Conservation (phyloP, 352 stramenopile genomes). For the Hyaloperonospora arabidopsidis region DNA sequence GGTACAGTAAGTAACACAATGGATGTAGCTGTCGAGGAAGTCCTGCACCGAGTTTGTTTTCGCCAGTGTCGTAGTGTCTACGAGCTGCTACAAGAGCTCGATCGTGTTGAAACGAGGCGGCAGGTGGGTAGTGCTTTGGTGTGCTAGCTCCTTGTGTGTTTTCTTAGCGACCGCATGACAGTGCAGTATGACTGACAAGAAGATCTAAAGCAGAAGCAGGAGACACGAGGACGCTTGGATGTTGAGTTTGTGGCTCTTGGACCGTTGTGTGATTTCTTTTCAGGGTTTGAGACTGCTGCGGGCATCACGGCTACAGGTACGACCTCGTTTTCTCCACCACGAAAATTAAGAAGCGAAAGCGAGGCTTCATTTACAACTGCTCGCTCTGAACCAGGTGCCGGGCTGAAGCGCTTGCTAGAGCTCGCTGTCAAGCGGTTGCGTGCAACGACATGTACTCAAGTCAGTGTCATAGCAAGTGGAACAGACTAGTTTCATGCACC, state of each 20-base stretch:
- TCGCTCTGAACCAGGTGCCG: slow-evolving; percentile 23
- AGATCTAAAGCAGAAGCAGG: slow-evolving; percentile 17
- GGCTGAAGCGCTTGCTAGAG: slow-evolving; percentile 44
- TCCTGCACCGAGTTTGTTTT: slow-evolving; percentile 30
- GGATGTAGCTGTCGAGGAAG: slow-evolving; percentile 14
- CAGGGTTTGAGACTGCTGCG: slow-evolving; percentile 27
- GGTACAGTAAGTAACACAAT: slow-evolving; percentile 9
- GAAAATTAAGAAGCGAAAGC: not conserved
- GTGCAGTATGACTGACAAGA: slow-evolving; percentile 6
- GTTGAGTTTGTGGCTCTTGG: slow-evolving; percentile 26
- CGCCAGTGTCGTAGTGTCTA: slow-evolving; percentile 30
- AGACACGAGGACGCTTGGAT: slow-evolving; percentile 6
- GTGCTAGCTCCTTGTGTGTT: not conserved
- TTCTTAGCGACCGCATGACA: slow-evolving; percentile 6
- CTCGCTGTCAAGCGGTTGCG: slow-evolving; percentile 41
- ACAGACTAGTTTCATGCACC: too few species aligned
- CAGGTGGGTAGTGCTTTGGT: slow-evolving; percentile 15
- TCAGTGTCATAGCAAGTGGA: slow-evolving; percentile 17
- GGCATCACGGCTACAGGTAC: slow-evolving; percentile 33
- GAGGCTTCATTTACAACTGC: slow-evolving; percentile 4
- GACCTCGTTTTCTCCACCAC: slow-evolving; percentile 1
- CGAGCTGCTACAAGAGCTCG: slow-evolving; percentile 30
- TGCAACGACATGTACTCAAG: slow-evolving; percentile 18
- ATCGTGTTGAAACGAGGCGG: slow-evolving; percentile 22
- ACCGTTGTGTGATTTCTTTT: slow-evolving; percentile 30